Evolutionary conservation across 2,329 filamentous ascomycete species (phyloP).

Genomic region (Aspergillus aculeatus): DNA sequence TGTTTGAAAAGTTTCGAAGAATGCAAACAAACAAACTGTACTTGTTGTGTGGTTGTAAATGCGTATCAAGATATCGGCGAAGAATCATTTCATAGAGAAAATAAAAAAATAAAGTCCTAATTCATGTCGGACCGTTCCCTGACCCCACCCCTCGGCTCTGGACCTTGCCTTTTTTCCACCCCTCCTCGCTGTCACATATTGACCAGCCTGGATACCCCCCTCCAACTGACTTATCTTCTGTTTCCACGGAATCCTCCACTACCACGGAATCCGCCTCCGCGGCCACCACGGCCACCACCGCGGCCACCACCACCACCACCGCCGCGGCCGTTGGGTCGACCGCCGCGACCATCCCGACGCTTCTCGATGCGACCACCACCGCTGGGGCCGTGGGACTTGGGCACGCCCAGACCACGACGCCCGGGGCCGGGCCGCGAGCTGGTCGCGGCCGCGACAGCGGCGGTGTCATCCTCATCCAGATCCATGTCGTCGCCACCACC

Average conservation of each 20-base stretch:
- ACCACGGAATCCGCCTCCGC: conserved; percentile 2
- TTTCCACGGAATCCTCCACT: background rate
- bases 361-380: conserved; percentile 25
- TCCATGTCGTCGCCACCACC: conserved; percentile 46
- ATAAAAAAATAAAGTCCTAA: background rate
- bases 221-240: background rate
- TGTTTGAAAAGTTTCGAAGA: background rate
- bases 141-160: too few species aligned
- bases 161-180: background rate
- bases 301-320: conserved; percentile 15
- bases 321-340: background rate
- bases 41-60: background rate
- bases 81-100: background rate
- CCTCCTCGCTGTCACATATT: too few species aligned
- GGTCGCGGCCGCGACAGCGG: conserved; percentile 6
- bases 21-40: too few species aligned
- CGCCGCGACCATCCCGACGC: conserved; percentile 15
- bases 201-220: too few species aligned
- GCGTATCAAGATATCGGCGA: background rate
- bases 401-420: conserved; percentile 28
- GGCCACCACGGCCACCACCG: conserved; percentile 12
- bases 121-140: background rate
- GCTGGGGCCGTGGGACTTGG: conserved; percentile 28
- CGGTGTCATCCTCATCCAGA: conserved; percentile 31
- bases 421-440: conserved; percentile 13